Evolutionary conservation across 805 yeast species (phyloP), one percentile per base, ranked within the genome.

Genomic region (Wickerhamiella vanderwaltii): DNA sequence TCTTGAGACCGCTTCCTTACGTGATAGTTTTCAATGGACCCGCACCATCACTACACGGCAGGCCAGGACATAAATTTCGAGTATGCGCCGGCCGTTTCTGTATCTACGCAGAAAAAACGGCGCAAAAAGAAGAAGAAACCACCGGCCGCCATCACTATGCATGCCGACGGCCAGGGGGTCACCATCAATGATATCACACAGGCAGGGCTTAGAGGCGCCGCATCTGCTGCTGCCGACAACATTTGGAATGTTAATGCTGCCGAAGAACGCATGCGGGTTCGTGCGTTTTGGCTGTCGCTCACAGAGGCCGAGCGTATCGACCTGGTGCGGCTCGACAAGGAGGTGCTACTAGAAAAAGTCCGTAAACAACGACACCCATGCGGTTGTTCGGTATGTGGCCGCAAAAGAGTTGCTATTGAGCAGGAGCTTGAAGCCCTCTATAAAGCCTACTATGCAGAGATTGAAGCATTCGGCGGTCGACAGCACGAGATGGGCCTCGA

Each of bases 381-480:
- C 57, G 69, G 73, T 44, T 87, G 95, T 56, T 64, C 76, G 3
- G 75, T 75, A 15, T 87, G 95, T 62, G 88, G 87, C 2, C 71
- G 82, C 35, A 77, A 80, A 50, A 75, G 78, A 52, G 60, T 65
- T 39, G 74, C 83, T 12, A 71, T 84, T 48, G 91, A 81, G 54
- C 76, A 73, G 50, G 94, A 83, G 56, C 67, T 86, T 52, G 85
- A 77, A 51, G 72, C 71, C 43, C 70, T 83, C 5, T 84, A 81
- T 55, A 79, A 79, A 47, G 73, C 75, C 13, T 75, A 78, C 52
- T 77, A 76, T 47, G 75, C 72, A 29, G 73, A 65, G 39, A 65
- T 69, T 29, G 68, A 63, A 45, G 53, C 26, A 9, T 38, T 44
- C 13, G 47, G 37, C 18, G 35, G 39, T 16, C 29, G 31, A n/a